These are phyloP conservation scores for Leccinum boreale DNA, from an alignment of 768 basidiomycete species.

Conservation along the genomic window DNA sequence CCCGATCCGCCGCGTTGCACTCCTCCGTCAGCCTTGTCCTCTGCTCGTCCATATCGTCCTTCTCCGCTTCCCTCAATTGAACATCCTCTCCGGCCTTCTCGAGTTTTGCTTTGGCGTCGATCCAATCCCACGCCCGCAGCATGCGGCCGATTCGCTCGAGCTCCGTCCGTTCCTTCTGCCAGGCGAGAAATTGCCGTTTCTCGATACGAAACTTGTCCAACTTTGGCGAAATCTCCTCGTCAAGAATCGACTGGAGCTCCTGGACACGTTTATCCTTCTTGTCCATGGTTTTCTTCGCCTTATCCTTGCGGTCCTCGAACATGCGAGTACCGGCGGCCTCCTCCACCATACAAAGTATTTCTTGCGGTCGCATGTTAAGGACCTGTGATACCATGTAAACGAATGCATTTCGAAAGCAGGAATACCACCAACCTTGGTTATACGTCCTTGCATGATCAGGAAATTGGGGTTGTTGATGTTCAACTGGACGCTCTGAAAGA, in stretches of 20 bases:
- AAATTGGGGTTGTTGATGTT: conserved; percentile 99
- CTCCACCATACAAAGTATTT: conserved; percentile 97
- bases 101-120: conserved; percentile 51
- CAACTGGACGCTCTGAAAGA: conserved; percentile 95
- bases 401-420: neutral
- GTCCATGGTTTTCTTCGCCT: conserved; percentile 91
- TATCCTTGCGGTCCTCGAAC: conserved; percentile 98
- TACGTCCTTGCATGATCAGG: conserved; percentile 99
- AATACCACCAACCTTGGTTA: conserved; percentile 73
- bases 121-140: conserved; percentile 89
- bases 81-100: conserved; percentile 57
- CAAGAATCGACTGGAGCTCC: conserved; percentile 75
- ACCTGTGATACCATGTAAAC: conserved; percentile 38
- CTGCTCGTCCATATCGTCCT: conserved; percentile 42
- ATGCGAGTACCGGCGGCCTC: conserved; percentile 98
- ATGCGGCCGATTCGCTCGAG: conserved; percentile 82
- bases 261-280: conserved; percentile 97
- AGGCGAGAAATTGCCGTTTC: conserved; percentile 85
- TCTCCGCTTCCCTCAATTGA: conserved; percentile 45
- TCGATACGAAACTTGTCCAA: conserved; percentile 86
- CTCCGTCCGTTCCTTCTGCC: conserved; percentile 85
- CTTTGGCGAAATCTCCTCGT: conserved; percentile 93
- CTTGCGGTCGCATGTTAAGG: conserved; percentile 96
- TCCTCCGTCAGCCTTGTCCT: conserved; percentile 54
- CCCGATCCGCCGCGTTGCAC: conserved; percentile 62